A percentile compares a stretch with the other conserved stretches of the same genome.
phyloP scores from a whole-genome alignment of 495 filamentous ascomycete genomes.

The Penicillium egyptiacum region DNA sequence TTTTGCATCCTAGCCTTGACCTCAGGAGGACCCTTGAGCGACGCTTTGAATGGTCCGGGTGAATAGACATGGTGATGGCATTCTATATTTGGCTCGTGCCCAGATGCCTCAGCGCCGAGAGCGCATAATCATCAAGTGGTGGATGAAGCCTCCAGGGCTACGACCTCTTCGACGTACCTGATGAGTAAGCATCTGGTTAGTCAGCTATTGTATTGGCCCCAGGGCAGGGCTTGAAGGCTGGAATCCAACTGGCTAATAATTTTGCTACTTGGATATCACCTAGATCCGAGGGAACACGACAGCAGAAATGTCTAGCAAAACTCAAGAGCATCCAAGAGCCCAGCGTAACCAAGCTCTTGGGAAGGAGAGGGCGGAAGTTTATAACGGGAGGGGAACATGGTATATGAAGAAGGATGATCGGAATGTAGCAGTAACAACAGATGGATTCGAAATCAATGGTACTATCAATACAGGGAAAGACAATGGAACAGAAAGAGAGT shows the following conservation, averaged over 20 bases:
- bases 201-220: background rate
- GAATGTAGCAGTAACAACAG: background rate
- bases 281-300: no score
- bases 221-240: background rate
- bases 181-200: background rate
- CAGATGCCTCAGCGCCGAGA: background rate
- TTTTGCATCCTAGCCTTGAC: slow-evolving; percentile 43
- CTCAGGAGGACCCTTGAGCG: slow-evolving; percentile 11
- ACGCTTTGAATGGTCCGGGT: background rate
- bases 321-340: background rate
- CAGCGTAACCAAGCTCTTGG: background rate
- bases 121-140: background rate
- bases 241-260: background rate
- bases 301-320: background rate
- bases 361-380: background rate
- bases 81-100: background rate
- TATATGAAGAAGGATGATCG: background rate
- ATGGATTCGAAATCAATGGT: background rate
- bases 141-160: no score
- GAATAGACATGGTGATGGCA: slow-evolving; percentile 8
- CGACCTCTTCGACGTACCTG: background rate
- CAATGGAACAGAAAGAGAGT: background rate
- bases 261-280: background rate
- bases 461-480: background rate
- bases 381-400: background rate